Evolutionary conservation across 352 stramenopile genomes (phyloP).

Genomic region (Globisporangium orthogonon): DNA sequence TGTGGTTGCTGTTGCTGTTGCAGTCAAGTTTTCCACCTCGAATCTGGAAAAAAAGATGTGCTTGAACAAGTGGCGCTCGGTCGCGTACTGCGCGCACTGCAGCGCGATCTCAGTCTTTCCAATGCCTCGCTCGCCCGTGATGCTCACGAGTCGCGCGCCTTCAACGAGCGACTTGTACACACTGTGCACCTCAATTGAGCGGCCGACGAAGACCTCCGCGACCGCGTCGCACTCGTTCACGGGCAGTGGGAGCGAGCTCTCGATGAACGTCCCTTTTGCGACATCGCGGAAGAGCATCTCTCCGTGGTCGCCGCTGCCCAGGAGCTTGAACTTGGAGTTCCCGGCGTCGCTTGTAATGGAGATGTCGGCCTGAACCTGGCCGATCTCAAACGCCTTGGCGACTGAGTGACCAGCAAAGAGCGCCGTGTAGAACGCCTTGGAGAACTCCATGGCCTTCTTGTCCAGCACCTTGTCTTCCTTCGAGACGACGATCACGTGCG

Average conservation of each 20-base stretch:
- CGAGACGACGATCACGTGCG: constrained; percentile 88
- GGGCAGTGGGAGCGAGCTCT: constrained; percentile 46
- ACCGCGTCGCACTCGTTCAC: constrained; percentile 74
- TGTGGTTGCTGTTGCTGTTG: background rate
- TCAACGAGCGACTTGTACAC: constrained; percentile 76
- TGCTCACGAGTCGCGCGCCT: constrained; percentile 62
- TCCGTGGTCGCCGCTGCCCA: constrained; percentile 69
- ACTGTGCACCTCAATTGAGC: constrained; percentile 76
- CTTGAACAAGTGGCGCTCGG: constrained; percentile 56
- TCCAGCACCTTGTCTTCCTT: constrained; percentile 82
- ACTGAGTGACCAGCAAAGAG: constrained; percentile 78
- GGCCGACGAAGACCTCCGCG: constrained; percentile 65
- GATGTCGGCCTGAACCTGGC: constrained; percentile 69
- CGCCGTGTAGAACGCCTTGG: constrained; percentile 86
- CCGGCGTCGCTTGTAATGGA: constrained; percentile 33
- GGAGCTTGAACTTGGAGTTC: constrained; percentile 73
- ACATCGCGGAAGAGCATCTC: constrained; percentile 71
- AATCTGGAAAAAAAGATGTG: constrained; percentile 71
- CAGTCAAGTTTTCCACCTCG: constrained; percentile 17
- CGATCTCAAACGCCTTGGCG: constrained; percentile 77
- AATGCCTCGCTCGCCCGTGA: constrained; percentile 65
- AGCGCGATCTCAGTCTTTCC: constrained; percentile 81
- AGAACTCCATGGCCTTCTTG: constrained; percentile 85
- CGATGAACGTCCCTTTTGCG: constrained; percentile 37
- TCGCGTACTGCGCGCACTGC: constrained; percentile 71